Evolutionary conservation across 192 early-diverging fungal species (phyloP).

Genomic region (Linnemannia schmuckeri): DNA sequence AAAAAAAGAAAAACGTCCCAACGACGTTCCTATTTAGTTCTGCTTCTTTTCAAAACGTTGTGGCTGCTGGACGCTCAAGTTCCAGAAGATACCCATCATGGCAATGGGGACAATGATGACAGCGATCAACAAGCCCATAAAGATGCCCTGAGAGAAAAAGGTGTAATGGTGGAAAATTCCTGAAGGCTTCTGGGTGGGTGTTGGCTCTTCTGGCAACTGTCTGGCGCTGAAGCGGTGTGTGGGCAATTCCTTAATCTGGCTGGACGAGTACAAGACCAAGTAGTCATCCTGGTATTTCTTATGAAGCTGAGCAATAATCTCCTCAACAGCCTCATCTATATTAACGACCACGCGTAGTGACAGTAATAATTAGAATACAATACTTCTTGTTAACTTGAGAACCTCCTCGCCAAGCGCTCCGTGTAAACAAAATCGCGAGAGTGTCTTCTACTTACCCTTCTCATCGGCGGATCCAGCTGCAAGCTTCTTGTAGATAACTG

Average conservation of each 20-base stretch:
- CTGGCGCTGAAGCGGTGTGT: slow-evolving; percentile 24
- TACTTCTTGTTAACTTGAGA: too few species aligned
- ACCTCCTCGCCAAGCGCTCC: neutral
- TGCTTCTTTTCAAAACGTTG: slow-evolving; percentile 57
- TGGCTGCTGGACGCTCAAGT: slow-evolving; percentile 50
- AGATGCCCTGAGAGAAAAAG: slow-evolving; percentile 55
- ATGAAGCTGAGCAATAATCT: slow-evolving; percentile 20
- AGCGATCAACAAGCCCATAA: slow-evolving; percentile 41
- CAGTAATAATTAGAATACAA: neutral
- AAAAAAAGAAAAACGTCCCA: neutral
- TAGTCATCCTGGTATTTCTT: slow-evolving; percentile 31
- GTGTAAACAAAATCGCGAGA: neutral
- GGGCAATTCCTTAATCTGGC: slow-evolving; percentile 43
- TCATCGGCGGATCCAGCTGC: slow-evolving; percentile 19
- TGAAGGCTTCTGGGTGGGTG: slow-evolving; percentile 26
- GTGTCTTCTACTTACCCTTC: slow-evolving; percentile 16
- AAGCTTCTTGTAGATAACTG: slow-evolving; percentile 46
- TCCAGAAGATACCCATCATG: slow-evolving; percentile 47
- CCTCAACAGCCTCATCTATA: slow-evolving; percentile 23
- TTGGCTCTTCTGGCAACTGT: slow-evolving; percentile 37
- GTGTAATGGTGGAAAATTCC: slow-evolving; percentile 51
- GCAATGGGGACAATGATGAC: slow-evolving; percentile 44
- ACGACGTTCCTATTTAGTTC: slow-evolving; percentile 11
- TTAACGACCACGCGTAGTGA: neutral
- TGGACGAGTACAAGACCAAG: slow-evolving; percentile 48